Evolutionary conservation across 2,329 filamentous ascomycete genomes (phyloP).

Genomic region (Tolypocladium ophioglossoides): DNA sequence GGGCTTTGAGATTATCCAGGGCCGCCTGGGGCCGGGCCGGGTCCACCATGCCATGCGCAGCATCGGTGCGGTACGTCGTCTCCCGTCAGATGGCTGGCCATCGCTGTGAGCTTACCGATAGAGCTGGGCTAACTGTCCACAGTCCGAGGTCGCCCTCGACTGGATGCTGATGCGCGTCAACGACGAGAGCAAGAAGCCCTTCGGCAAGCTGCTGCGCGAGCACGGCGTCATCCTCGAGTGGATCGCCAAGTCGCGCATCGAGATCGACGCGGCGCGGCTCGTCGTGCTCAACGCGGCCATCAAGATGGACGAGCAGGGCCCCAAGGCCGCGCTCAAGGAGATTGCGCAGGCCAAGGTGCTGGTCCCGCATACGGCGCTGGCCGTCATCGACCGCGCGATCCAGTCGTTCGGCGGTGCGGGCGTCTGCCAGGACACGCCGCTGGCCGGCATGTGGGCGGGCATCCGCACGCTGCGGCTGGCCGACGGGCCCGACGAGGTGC

Average conservation of each 20-base stretch:
- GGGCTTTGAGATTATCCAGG: conserved; percentile 97
- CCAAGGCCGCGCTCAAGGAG: conserved; percentile 83
- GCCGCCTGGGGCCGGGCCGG: conserved; percentile 85
- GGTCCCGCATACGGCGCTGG: conserved; percentile 70
- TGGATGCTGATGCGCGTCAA: conserved; percentile 94
- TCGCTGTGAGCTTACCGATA: no score
- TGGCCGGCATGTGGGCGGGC: conserved; percentile 72
- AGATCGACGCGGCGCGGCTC: conserved; percentile 86
- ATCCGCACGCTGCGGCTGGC: conserved; percentile 77
- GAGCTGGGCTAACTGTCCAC: neutral
- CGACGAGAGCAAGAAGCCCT: conserved; percentile 81
- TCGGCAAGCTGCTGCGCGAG: conserved; percentile 75
- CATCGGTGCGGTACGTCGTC: conserved; percentile 61
- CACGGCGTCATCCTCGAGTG: conserved; percentile 95
- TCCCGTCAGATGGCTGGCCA: neutral
- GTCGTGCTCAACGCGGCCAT: conserved; percentile 90
- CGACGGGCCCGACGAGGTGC: conserved; percentile 95
- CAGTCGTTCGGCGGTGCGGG: conserved; percentile 88
- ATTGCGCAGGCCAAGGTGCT: conserved; percentile 95
- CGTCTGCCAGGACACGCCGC: conserved; percentile 86
- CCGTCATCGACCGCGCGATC: conserved; percentile 87
- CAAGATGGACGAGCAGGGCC: conserved; percentile 81
- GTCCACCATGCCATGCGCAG: conserved; percentile 98
- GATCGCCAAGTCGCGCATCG: conserved; percentile 83
- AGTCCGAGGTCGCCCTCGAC: conserved; percentile 82